Evolutionary conservation across 768 basidiomycete genomes (phyloP).

Genomic region (Macrolepiota fuliginosa): DNA sequence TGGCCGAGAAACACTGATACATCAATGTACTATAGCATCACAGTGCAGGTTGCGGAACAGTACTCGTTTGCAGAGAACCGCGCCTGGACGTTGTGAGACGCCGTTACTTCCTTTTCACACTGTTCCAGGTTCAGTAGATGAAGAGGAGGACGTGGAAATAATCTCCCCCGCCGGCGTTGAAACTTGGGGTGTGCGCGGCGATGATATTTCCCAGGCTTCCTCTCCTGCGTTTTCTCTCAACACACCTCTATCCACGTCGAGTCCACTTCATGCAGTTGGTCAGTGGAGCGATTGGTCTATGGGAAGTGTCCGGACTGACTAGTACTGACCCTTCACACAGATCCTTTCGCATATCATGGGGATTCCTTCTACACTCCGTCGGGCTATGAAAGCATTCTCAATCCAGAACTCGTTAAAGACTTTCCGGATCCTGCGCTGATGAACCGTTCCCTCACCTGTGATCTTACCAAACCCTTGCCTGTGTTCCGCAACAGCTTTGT

Average conservation of each 20-base stretch:
- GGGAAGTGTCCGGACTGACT: not conserved
- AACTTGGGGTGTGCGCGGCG: not conserved
- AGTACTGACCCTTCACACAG: not conserved
- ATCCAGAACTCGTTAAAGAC: not conserved
- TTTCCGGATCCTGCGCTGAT: not conserved
- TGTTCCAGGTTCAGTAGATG: not conserved
- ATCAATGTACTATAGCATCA: not conserved
- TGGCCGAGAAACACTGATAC: not conserved
- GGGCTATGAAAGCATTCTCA: not conserved
- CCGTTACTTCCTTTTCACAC: slow-evolving; percentile 8
- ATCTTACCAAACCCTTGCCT: not conserved
- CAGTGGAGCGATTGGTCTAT: not conserved
- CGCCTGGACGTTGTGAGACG: slow-evolving; percentile 1
- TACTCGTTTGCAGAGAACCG: not conserved
- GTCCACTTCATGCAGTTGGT: not conserved
- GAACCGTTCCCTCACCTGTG: not conserved
- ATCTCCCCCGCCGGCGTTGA: not conserved
- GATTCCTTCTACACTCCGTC: not conserved
- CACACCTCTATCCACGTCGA: slow-evolving; percentile 6
- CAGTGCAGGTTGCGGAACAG: not conserved
- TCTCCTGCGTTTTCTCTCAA: slow-evolving; percentile 4
- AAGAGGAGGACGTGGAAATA: not conserved
- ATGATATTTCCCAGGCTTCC: not conserved
- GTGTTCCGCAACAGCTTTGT: not conserved
- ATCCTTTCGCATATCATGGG: not conserved